Evolutionary conservation across 179 eudicot species (phyloP).

Genomic region (Spinacia oleracea): DNA sequence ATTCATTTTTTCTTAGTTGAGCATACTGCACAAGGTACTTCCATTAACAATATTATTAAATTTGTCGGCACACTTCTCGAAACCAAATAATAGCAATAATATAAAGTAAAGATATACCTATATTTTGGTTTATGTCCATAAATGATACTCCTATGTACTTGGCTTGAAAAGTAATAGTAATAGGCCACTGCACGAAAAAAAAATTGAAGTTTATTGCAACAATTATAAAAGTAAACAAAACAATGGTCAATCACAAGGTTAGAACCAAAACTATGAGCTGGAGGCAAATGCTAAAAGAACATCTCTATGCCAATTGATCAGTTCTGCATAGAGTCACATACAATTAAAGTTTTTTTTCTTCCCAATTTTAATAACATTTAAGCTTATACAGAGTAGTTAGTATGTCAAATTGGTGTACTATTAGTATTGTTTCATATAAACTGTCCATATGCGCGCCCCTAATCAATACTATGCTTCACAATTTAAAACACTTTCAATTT

Average conservation of each 20-base stretch:
- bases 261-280: neutral
- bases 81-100: neutral
- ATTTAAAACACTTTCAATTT: neutral
- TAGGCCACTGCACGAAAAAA: slow-evolving; percentile 70
- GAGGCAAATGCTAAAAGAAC: neutral
- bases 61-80: neutral
- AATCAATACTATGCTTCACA: neutral
- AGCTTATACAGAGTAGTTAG: neutral
- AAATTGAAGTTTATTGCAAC: slow-evolving; percentile 12
- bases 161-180: slow-evolving; percentile 74
- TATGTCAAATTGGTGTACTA: neutral
- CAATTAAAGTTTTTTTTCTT: neutral
- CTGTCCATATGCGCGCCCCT: neutral
- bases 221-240: neutral
- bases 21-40: neutral
- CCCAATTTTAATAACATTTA: neutral
- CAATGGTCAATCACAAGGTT: neutral
- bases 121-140: slow-evolving; percentile 93
- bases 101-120: slow-evolving; percentile 42
- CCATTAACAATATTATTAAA: neutral
- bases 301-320: neutral
- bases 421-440: neutral
- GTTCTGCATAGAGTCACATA: neutral
- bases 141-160: slow-evolving; percentile 71
- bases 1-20: neutral